A percentile compares a stretch with the other conserved stretches of the same genome.
These are phyloP conservation scores for Bipolaris oryzae DNA, from an alignment of 2,329 filamentous ascomycete genomes.

Conservation along the genomic window DNA sequence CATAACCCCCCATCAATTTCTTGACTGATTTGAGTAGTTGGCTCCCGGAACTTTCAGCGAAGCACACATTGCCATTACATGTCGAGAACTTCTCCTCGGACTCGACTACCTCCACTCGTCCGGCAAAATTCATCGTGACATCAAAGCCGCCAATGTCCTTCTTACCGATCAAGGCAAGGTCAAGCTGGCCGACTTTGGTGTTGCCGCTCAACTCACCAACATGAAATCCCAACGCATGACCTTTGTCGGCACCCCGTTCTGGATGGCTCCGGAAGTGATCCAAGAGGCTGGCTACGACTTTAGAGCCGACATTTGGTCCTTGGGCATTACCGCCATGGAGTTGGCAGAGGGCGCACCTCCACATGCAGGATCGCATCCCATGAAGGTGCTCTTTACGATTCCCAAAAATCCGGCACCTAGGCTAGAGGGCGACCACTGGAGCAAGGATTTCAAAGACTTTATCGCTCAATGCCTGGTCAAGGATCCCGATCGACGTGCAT, in stretches of 20 bases:
- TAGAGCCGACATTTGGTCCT: constrained; percentile 96
- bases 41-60: constrained; percentile 91
- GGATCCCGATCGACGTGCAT: constrained; percentile 81
- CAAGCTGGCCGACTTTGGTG: constrained; percentile 96
- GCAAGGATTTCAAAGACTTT: constrained; percentile 93
- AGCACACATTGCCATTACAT: constrained; percentile 90
- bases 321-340: constrained; percentile 93
- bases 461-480: constrained; percentile 89
- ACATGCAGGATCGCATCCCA: constrained; percentile 93
- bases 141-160: constrained; percentile 96
- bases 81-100: constrained; percentile 85
- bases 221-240: constrained; percentile 98
- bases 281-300: constrained; percentile 98
- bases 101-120: constrained; percentile 92
- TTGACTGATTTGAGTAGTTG: constrained; percentile 61
- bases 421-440: constrained; percentile 80
- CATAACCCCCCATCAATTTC: neutral
- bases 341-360: constrained; percentile 90
- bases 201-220: constrained; percentile 93
- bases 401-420: constrained; percentile 87
- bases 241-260: constrained; percentile 98
- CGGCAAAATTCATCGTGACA: constrained; percentile 94
- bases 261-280: constrained; percentile 99
- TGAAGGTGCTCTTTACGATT: constrained; percentile 97
- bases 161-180: constrained; percentile 89